A percentile compares a stretch with the other conserved stretches of the same genome.
Conservation (phyloP, 768 basidiomycete species). For the Tulasnella sp. region DNA sequence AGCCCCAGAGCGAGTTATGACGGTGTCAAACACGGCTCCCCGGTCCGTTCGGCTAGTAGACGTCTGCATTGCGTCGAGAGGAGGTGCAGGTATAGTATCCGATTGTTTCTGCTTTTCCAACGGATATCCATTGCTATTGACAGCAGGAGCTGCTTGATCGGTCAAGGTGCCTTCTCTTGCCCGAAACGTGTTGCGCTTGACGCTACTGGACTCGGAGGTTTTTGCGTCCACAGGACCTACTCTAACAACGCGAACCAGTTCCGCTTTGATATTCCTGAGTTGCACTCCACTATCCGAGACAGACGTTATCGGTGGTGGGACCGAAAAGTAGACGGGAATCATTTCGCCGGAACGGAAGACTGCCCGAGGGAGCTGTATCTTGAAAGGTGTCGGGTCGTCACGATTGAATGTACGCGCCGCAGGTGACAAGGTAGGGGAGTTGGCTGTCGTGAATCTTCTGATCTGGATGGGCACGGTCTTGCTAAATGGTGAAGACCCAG, state of each 20-base stretch:
- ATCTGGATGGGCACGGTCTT: conserved; percentile 66
- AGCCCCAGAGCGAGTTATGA: conserved; percentile 82
- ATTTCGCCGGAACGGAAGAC: conserved; percentile 67
- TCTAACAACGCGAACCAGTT: conserved; percentile 56
- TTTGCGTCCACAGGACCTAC: conserved; percentile 19
- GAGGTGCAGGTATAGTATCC: conserved; percentile 11
- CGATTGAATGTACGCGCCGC: conserved; percentile 58
- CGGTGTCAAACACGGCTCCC: conserved; percentile 39
- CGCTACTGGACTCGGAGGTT: background rate
- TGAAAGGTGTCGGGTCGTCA: conserved; percentile 60
- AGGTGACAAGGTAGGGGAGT: conserved; percentile 51
- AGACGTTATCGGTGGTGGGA: conserved; percentile 68
- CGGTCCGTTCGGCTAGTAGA: conserved; percentile 37
- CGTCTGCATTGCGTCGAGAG: conserved; percentile 32
- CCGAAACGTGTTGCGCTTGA: background rate
- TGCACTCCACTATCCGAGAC: conserved; percentile 68
- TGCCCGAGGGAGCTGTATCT: conserved; percentile 67
- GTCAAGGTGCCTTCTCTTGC: background rate
- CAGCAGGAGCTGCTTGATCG: background rate
- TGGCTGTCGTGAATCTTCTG: conserved; percentile 61
- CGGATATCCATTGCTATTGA: conserved; percentile 7
- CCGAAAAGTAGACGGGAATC: conserved; percentile 72
- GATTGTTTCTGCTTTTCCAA: conserved; percentile 11
- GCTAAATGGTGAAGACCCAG: conserved; percentile 41
- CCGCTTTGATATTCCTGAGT: conserved; percentile 74